A percentile compares a stretch with the other conserved stretches of the same genome.
Conservation (phyloP, 2,329 filamentous ascomycete genomes). For the Scytalidium sp. region DNA sequence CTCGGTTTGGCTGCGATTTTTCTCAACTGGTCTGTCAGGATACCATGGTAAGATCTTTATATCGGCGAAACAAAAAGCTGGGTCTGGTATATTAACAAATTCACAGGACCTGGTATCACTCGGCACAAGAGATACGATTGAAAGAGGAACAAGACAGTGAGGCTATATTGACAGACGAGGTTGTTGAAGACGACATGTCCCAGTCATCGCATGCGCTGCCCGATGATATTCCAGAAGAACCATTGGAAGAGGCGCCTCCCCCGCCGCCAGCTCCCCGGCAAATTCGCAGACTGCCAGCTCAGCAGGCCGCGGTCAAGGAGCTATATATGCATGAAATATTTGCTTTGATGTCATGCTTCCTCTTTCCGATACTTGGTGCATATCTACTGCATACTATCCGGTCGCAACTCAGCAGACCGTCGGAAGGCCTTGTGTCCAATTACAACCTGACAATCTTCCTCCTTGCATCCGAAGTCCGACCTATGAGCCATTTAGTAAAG, state of each 20-base stretch:
- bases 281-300: slow-evolving; percentile 15
- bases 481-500: slow-evolving; percentile 76
- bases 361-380: slow-evolving; percentile 74
- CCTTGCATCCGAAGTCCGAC: slow-evolving; percentile 80
- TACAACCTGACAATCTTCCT: slow-evolving; percentile 92
- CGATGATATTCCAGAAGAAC: slow-evolving; percentile 24
- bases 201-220: slow-evolving; percentile 21
- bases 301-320: slow-evolving; percentile 50
- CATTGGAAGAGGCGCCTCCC: neutral
- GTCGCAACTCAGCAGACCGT: slow-evolving; percentile 74
- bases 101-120: slow-evolving; percentile 68
- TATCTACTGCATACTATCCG: slow-evolving; percentile 81
- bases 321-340: slow-evolving; percentile 72
- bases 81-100: slow-evolving; percentile 7
- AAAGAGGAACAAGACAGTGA: slow-evolving; percentile 41
- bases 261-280: slow-evolving; percentile 11
- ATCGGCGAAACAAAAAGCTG: neutral
- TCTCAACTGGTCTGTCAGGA: slow-evolving; percentile 85
- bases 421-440: slow-evolving; percentile 84
- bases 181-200: slow-evolving; percentile 37
- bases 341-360: slow-evolving; percentile 75
- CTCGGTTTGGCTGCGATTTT: slow-evolving; percentile 79
- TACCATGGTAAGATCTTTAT: slow-evolving; percentile 69
- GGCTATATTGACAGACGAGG: slow-evolving; percentile 36
- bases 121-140: slow-evolving; percentile 61